A percentile compares a stretch with the other conserved stretches of the same genome.
Conservation (phyloP, 257 asterid species). For the Voacanga thouarsii region DNA sequence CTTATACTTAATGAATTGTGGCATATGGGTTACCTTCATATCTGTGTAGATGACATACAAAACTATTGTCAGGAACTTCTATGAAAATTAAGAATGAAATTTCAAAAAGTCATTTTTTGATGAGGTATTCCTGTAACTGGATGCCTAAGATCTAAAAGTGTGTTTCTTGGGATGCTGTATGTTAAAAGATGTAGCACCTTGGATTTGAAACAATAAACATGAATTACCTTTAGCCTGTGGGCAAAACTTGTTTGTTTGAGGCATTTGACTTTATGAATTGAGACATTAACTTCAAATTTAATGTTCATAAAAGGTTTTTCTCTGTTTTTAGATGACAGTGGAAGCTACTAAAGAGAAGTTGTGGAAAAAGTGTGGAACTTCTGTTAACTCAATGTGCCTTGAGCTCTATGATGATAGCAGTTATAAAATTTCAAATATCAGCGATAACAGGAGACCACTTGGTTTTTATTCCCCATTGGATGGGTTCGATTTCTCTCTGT, state of each 20-base stretch:
- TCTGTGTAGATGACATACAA: neutral
- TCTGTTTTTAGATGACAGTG: conserved; percentile 57
- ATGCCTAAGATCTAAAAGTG: neutral
- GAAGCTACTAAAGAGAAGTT: conserved; percentile 88
- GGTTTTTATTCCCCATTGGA: conserved; percentile 89
- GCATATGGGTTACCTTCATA: neutral
- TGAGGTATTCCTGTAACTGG: neutral
- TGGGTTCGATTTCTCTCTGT: conserved; percentile 47
- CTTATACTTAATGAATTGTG: neutral
- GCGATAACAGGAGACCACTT: conserved; percentile 57
- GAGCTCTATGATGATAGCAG: conserved; percentile 81
- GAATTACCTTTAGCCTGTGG: neutral
- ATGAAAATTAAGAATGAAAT: neutral
- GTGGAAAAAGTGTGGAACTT: conserved; percentile 93
- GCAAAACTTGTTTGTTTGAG: neutral
- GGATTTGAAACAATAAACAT: neutral
- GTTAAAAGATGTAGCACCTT: neutral
- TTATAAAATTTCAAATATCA: conserved; percentile 55
- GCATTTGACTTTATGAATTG: neutral
- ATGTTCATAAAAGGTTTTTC: neutral
- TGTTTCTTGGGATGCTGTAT: neutral
- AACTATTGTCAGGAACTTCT: neutral
- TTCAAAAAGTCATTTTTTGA: neutral
- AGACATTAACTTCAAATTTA: neutral
- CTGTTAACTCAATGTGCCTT: conserved; percentile 75